phyloP scores from a whole-genome alignment of 2,329 filamentous ascomycete species.

The Penicillium concentricum region DNA sequence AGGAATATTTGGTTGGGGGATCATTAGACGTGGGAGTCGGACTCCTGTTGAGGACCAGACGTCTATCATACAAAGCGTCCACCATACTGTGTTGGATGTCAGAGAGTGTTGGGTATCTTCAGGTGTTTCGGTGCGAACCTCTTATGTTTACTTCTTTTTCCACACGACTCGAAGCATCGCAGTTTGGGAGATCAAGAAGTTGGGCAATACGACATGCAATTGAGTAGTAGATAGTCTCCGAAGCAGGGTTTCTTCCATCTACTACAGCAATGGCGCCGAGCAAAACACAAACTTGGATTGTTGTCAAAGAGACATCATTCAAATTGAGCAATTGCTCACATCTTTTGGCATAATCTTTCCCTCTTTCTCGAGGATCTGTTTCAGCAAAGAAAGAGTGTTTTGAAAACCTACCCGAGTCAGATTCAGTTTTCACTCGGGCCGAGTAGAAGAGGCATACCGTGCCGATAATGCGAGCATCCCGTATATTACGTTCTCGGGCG shows the following conservation, averaged over 20 bases:
- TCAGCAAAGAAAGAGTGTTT: conserved; percentile 4
- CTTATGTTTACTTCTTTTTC: conserved; percentile 39
- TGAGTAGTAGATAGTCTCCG: conserved; percentile 42
- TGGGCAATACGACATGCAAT: conserved; percentile 40
- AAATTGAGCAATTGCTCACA: conserved; percentile 30
- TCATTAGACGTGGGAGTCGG: conserved; percentile 34
- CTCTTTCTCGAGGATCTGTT: conserved; percentile 15
- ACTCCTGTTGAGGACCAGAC: conserved; percentile 42
- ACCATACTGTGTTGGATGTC: conserved; percentile 32
- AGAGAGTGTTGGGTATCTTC: background rate
- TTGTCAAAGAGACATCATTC: conserved; percentile 38
- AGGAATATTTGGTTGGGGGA: conserved; percentile 25
- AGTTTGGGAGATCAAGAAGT: conserved; percentile 37
- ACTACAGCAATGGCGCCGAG: conserved; percentile 40
- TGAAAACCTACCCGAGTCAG: conserved; percentile 10
- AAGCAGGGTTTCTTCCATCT: conserved; percentile 30
- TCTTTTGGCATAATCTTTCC: conserved; percentile 14
- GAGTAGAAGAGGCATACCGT: conserved; percentile 6
- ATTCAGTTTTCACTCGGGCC: conserved; percentile 5
- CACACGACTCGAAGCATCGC: conserved; percentile 25
- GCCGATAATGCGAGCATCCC: conserved; percentile 21
- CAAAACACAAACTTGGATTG: conserved; percentile 43
- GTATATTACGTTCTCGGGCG: conserved; percentile 12
- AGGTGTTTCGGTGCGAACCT: background rate
- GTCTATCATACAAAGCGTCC: conserved; percentile 45